Evolutionary conservation across 495 filamentous ascomycete genomes (phyloP).

Genomic region (Monascus purpureus): DNA sequence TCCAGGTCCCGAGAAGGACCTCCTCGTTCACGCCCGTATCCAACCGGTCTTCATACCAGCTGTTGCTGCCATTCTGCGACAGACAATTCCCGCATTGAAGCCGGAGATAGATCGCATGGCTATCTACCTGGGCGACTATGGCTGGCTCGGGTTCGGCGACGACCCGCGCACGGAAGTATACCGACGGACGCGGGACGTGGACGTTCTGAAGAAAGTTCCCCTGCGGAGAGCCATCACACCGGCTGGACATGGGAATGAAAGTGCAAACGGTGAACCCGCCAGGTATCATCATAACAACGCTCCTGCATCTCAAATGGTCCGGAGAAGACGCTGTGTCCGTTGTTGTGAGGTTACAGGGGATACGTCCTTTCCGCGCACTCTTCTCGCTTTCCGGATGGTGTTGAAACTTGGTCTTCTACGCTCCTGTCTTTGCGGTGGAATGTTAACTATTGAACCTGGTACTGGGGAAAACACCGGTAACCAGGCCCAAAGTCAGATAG

Average conservation of each 20-base stretch:
- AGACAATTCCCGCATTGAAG: constrained; percentile 23
- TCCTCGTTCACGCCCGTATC: constrained; percentile 32
- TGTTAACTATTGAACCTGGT: constrained; percentile 26
- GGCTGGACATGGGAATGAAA: not conserved
- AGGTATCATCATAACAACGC: not conserved
- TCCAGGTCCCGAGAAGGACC: constrained; percentile 31
- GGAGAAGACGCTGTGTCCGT: constrained; percentile 23
- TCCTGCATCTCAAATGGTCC: constrained; percentile 8
- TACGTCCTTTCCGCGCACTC: constrained; percentile 17
- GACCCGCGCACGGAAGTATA: constrained; percentile 26
- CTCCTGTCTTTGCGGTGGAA: constrained; percentile 30
- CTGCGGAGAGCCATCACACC: constrained; percentile 7
- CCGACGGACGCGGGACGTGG: constrained; percentile 22
- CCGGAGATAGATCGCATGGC: constrained; percentile 33
- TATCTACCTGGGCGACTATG: constrained; percentile 34
- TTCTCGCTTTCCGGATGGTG: constrained; percentile 26
- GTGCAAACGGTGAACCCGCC: constrained; percentile 1
- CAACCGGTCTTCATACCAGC: constrained; percentile 28
- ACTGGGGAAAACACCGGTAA: constrained; percentile 1
- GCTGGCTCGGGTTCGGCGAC: constrained; percentile 33
- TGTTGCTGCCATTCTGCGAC: constrained; percentile 27
- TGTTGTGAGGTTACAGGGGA: constrained; percentile 31
- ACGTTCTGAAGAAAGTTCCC: constrained; percentile 31
- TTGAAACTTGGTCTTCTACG: constrained; percentile 25
- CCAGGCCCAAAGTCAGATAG: too few relatives aligned